Evolutionary conservation across 305 asterid genomes (phyloP).

Genomic region (Fraxinus latifolia): DNA sequence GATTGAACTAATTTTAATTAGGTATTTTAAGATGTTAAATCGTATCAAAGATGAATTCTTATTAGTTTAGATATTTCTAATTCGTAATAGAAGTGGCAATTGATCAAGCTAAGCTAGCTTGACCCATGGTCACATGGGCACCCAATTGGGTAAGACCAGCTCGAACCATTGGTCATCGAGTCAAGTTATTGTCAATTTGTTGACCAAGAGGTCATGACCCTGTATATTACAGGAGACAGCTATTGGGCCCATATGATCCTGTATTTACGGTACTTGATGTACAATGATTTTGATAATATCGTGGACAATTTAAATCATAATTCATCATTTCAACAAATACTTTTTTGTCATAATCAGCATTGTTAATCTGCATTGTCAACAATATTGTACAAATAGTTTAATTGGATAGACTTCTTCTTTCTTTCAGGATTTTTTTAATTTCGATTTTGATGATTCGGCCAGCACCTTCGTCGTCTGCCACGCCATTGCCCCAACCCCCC

Average conservation of each 20-base stretch:
- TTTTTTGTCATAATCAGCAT: neutral
- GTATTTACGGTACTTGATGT: neutral
- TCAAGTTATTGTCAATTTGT: neutral
- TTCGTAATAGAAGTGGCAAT: neutral
- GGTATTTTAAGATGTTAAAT: too few relatives aligned
- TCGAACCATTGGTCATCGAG: conserved; percentile 35
- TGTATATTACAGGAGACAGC: neutral
- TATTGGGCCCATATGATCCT: neutral
- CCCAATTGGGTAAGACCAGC: neutral
- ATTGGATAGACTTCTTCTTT: too few relatives aligned
- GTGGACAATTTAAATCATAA: too few relatives aligned
- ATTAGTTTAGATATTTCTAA: neutral
- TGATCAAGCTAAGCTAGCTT: neutral
- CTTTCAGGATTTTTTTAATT: too few relatives aligned
- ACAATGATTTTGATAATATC: neutral
- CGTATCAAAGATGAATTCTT: neutral
- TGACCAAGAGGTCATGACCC: neutral
- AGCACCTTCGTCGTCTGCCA: neutral
- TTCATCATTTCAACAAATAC: neutral
- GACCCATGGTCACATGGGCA: neutral
- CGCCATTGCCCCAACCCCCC: neutral
- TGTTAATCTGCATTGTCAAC: too few relatives aligned
- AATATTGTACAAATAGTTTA: neutral
- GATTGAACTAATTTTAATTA: neutral
- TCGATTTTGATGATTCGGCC: neutral